Evolutionary conservation across 192 early-diverging fungal species (phyloP), one percentile per base, ranked within the genome.

Genomic region (Coemansia sp.): DNA sequence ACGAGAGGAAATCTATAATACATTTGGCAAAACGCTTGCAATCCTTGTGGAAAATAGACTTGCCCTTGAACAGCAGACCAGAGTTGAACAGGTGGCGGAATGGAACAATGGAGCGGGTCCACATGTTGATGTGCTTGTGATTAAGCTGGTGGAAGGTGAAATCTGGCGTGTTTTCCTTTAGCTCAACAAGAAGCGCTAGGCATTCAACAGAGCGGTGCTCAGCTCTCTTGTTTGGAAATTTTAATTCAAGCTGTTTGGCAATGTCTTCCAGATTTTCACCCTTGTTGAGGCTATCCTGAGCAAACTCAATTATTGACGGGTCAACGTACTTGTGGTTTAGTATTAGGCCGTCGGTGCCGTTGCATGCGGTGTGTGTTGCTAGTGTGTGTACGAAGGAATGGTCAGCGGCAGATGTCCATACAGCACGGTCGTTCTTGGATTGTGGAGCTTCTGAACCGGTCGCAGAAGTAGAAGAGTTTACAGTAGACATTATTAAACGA

Each of bases 91-190:
- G 38, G 7, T 58, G 53, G 21, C 62, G 47, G 53, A 74, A 74
- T 0, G 72, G 72, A 0, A 57, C 49, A 22, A 74, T 68, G 8
- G 53, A 54, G 1, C 72, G 62, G 0, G 72, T 74, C 66, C 65
- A 68, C 72, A 74, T 74, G 40, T 74, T 74, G 34, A 67, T 58
- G 24, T 74, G 72, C 58, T 74, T 74, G 55, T 64, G 62, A 62
- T 74, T 74, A 1, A 74, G 62, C 27, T 74, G 72, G 49, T 61
- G 66, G 66, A 60, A 59, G 10, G 58, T 43, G 15, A 64, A 74
- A 11, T 34, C 40, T 1, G 72, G 66, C 10, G 54, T 52, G 8
- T 37, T 48, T 19, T 4, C 24, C 12, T 55, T 68, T 9, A 73
- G 53, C 41, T 64, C 58, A 10, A 57, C 7, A 3, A 73, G 49